These are phyloP conservation scores for Podospora anserina DNA, from an alignment of 495 filamentous ascomycete genomes.

Conservation along the genomic window DNA sequence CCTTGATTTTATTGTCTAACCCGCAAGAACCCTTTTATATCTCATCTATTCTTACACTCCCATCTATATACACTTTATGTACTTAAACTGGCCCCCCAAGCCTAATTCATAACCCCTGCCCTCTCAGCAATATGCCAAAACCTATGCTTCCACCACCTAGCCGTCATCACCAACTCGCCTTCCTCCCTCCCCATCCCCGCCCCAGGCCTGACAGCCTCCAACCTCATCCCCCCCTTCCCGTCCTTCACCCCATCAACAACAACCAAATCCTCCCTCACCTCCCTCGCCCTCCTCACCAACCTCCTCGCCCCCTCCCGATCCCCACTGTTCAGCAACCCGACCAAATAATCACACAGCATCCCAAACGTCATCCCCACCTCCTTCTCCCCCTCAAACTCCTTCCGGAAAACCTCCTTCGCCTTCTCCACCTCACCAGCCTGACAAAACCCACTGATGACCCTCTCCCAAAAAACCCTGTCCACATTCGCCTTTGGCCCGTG, in stretches of 20 bases:
- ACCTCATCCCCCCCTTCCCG: not conserved
- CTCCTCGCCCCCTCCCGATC: conserved; percentile 21
- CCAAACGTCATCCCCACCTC: conserved; percentile 44
- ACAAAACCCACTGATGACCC: conserved; percentile 62
- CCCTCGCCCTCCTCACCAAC: conserved; percentile 30
- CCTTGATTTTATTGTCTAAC: too few species aligned
- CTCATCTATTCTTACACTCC: too few species aligned
- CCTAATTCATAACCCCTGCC: conserved; percentile 30
- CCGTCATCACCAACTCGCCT: conserved; percentile 27
- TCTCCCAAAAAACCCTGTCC: conserved; percentile 66
- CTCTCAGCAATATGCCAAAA: conserved; percentile 43
- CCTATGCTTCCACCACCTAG: conserved; percentile 24
- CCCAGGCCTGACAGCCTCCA: conserved; percentile 12
- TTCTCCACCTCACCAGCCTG: conserved; percentile 43
- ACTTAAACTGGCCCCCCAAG: not conserved
- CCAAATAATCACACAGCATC: conserved; percentile 46
- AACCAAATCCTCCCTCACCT: conserved; percentile 12
- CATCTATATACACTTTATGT: not conserved
- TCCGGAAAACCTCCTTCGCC: conserved; percentile 50
- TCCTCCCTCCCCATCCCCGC: conserved; percentile 17
- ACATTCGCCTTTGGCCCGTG: conserved; percentile 31
- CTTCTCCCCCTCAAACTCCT: conserved; percentile 32
- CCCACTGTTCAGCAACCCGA: conserved; percentile 34
- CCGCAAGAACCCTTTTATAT: too few species aligned
- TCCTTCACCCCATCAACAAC: conserved; percentile 27